Evolutionary conservation across 1,139 yeast species (phyloP), one percentile per base, ranked within the genome.

Genomic region (Candida neerlandica): DNA sequence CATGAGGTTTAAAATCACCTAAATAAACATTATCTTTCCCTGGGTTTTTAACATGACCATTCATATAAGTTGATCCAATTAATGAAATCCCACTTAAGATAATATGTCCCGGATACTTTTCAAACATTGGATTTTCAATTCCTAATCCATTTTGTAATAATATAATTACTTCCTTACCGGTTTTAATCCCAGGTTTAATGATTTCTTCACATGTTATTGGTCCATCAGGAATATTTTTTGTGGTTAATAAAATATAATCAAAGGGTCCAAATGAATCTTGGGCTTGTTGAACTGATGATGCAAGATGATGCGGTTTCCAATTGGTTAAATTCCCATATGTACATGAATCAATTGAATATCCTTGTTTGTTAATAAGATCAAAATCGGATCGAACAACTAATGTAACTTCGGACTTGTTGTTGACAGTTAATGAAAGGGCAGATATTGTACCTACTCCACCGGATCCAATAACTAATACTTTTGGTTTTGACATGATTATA

Each of bases 61-160:
- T 71, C 53, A 71, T 74, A 58, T 84, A 81, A 41, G 83, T 79
- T 1, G 90, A 83, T 11, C 86, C 84, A 55, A 86, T 84, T 75
- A 85, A 78, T 1, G 86, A 77, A 7, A 86, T 86, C 11, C 91
- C 94, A 46, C 89, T 81, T 19, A 89, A 69, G 5, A 86, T 78
- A 15, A 81, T 66, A 46, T 80, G 80, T 0, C 72, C 66, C 6
- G 95, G 94, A 61, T 75, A 86, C 43, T 74, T 70, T 47, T 74
- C 70, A 43, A 82, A 73, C 57, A 85, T 76, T 1, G 87, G 81
- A 48, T 70, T 70, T 62, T 89, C 96, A 52, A 86, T 85, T 37
- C 84, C 91, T 51, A 86, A 72, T 3, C 96, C 96, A 60, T 88
- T 88, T 65, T 88, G 94, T 45, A 86, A 64, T 53, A 87, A 73